Conservation (phyloP, 805 yeast genomes). For the Candida patagonica region DNA sequence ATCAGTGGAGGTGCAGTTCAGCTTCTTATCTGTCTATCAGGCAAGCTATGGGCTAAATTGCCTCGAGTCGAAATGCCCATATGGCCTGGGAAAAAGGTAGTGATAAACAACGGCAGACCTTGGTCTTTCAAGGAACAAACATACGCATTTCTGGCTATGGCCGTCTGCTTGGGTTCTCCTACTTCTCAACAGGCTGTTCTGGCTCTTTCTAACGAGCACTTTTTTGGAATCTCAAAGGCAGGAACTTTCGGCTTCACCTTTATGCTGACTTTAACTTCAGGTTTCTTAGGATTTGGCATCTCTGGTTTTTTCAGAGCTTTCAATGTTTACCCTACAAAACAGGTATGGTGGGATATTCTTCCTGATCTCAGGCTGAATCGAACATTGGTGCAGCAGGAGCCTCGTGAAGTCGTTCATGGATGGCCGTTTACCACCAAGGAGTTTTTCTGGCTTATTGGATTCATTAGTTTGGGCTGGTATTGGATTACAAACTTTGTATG, state of each 20-base stretch:
- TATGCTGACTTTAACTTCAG: slow-evolving; percentile 36
- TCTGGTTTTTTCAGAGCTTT: slow-evolving; percentile 47
- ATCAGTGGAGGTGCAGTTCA: slow-evolving; percentile 37
- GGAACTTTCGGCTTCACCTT: slow-evolving; percentile 30
- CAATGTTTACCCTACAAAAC: slow-evolving; percentile 31
- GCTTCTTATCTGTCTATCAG: slow-evolving; percentile 42
- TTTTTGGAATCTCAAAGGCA: slow-evolving; percentile 17
- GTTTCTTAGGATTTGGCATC: slow-evolving; percentile 40
- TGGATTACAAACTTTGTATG: slow-evolving; percentile 56
- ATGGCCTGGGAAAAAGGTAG: slow-evolving; percentile 40
- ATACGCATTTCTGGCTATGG: slow-evolving; percentile 37
- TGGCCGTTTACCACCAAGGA: slow-evolving; percentile 47
- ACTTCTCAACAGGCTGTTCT: slow-evolving; percentile 12
- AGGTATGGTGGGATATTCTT: slow-evolving; percentile 44
- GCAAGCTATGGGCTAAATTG: slow-evolving; percentile 32
- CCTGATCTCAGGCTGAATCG: slow-evolving; percentile 37
- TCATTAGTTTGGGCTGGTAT: slow-evolving; percentile 37
- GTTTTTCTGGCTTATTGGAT: slow-evolving; percentile 33
- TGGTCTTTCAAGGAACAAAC: slow-evolving; percentile 57
- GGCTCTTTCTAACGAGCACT: slow-evolving; percentile 14
- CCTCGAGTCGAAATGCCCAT: too few relatives aligned
- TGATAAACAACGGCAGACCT: slow-evolving; percentile 51
- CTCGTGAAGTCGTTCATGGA: slow-evolving; percentile 28
- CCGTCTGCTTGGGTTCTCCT: slow-evolving; percentile 2
- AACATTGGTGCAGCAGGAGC: slow-evolving; percentile 30